phyloP scores from a whole-genome alignment of 305 asterid genomes.

The Fraxinus floribunda region DNA sequence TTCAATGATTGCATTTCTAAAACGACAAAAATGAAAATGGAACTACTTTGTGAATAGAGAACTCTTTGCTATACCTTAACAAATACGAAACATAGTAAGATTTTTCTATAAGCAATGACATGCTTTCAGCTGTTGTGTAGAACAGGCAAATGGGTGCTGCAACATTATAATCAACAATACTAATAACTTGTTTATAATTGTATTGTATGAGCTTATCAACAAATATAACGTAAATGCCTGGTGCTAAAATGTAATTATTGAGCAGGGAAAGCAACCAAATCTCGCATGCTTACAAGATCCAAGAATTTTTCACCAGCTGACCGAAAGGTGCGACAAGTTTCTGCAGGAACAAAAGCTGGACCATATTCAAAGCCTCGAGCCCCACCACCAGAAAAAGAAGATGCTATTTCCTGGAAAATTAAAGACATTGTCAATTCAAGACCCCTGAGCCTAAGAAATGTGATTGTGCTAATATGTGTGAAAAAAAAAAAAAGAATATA shows the following conservation, averaged over 20 bases:
- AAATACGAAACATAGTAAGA: not conserved
- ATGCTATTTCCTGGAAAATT: conserved; percentile 69
- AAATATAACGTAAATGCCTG: not conserved
- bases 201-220: not conserved
- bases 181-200: not conserved
- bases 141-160: not conserved
- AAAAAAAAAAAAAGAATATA: not conserved
- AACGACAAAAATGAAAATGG: not conserved
- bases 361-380: conserved; percentile 56
- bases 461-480: not conserved
- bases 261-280: conserved; percentile 13
- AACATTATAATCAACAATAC: not conserved
- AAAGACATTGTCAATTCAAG: not conserved
- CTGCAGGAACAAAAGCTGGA: conserved; percentile 74
- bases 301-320: conserved; percentile 74
- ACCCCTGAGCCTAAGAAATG: not conserved
- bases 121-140: not conserved
- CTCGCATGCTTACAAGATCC: conserved; percentile 65
- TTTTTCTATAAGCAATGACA: not conserved
- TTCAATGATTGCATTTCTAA: not conserved
- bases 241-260: not conserved
- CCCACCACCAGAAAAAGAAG: conserved; percentile 71
- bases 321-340: conserved; percentile 74
- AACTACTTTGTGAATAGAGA: not conserved
- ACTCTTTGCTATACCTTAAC: not conserved